Evolutionary conservation across 257 asterid species (phyloP), one percentile per base, ranked within the genome.

Genomic region (Solanum lycopersicoides): DNA sequence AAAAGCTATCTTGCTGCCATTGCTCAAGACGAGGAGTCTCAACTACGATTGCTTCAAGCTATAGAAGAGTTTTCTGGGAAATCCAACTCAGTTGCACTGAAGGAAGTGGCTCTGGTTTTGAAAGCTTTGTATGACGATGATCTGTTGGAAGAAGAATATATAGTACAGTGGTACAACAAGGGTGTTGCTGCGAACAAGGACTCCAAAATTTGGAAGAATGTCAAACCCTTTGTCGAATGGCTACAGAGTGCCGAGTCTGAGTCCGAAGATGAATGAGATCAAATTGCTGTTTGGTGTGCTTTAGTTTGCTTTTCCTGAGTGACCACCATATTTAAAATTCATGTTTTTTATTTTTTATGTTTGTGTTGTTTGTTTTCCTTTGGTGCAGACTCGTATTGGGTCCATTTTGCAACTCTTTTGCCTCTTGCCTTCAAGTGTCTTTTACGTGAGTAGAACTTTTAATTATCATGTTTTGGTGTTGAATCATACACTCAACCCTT

Each of bases 231-330:
- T 11, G 37, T 91, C 0, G 91, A 90, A 8, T 91, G 93, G 93
- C 89, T 91, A 23, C 91, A 88, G 73, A 89, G 73, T 77, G 93
- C 93, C 1, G 93, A 91, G 76, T 91, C 93, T 0, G 93, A 90
- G 53, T 69, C 88, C 4, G 93, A 90, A 7, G 91, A 85, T 50
- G 93, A 91, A 71, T 91, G 89, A 91, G 45, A 50, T 82, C 30
- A 3, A 1, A 3, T 80, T 80, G 68, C 28, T 47, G 42, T 28
- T 10, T 79, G 23, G 75, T 68, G 75, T 68, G 75, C 39, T 68
- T 14, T 6, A 42, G 83, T 28, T 79, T 28, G 3, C 37, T n/a
- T 42, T 77, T 7, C 41, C 25, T 28, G 84, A 79, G 15, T 14
- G 10, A 16, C 65, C 18, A 0, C n/a, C 25, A 1, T 14, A 13